Base-by-base conservation (phyloP, 441 rosid species). In the Euphorbia schlechtendalii region DNA sequence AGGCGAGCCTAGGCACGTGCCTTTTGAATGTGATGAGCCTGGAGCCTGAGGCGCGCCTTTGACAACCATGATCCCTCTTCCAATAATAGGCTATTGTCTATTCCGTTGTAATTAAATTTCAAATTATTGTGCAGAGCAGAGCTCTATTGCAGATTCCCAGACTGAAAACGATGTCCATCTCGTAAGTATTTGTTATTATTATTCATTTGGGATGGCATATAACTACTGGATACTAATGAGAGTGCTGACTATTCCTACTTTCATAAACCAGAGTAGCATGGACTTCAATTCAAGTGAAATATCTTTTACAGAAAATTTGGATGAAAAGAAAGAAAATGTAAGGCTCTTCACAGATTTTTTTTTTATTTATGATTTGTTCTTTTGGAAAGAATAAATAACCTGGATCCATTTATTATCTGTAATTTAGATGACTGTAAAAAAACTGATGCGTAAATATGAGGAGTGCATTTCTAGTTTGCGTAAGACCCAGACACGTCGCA, bases 391-490 rank as follows among this genome's bases (percentile, higher is more conserved):
- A 25, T 8, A 56, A 41, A 38, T 12, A 15, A 52, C 13, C 30
- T 54, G 25, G 5, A 28, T 66, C 14, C 38, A 69, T 64, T 63
- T 52, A 61, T 70, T 43, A 58, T 20, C 48, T 59, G 20, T 64
- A 8, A n/a, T n/a, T 69, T 71, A 94, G 99, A 84, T 91, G 86
- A 87, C 94, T 13, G 90, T 86, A 38, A 77, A 67, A 57, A 76
- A 78, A 58, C 86, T 94, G 41, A 87, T 86, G 88, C 78, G 69
- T 67, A 73, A 82, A 27, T 94, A 94, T 69, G 89, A 85, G 78
- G 75, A 71, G 54, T 94, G 99, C 78, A 85, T 82, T 70, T 78
- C 84, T 71, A 68, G 56, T 73, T 67, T 90, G 69, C 73, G 96
- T 27, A 85, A 81, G 78, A 55, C 85, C 25, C 96, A 89, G 74